Evolutionary conservation across 2,329 filamentous ascomycete genomes (phyloP), one percentile per base, ranked within the genome.

Genomic region (Hyphodiscus sp.): DNA sequence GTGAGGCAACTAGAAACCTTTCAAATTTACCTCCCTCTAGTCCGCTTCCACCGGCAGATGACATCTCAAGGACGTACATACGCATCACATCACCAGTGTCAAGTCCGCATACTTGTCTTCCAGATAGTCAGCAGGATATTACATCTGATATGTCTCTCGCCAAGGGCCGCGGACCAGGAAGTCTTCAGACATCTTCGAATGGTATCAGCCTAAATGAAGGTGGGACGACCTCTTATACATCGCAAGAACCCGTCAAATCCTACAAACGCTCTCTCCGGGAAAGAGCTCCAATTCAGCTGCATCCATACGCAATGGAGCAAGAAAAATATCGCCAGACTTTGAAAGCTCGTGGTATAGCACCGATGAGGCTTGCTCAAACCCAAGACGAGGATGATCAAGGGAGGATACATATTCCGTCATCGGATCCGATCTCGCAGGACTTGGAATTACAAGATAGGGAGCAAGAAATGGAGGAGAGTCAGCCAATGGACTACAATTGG

Each of bases 21-120:
- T 16, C 41, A 43, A 8, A 38, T 6, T n/a, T 38, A 10, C 33
- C 16, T 38, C 5, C 50, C 29, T 23, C 11, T 19, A 29, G 15
- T 51, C 19, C 26, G 45, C n/a, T 45, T 47, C 47, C 45, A 33
- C 41, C 45, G 15, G 58, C 63, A 11, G 71, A 74, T 38, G 70
- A 70, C 20, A 68, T 71, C 58, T 71, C 71, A 2, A 67, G 55
- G 41, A 70, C 67, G 56, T 70, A 73, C 62, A 65, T 72, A n/a
- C 66, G 66, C 41, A 58, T 69, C 38, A 69, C 66, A 16, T 69
- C 69, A 4, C 63, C 68, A 3, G 63, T 61, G 13, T 65, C 59
- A 16, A 69, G 65, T 41, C 63, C 65, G 15, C 58, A 65, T 41
- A 53, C 65, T 30, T 65, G 62, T 38, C 58, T 54, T 10, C 57